Conservation (phyloP, 164 flowering plant species). For the Echeveria elegans region DNA sequence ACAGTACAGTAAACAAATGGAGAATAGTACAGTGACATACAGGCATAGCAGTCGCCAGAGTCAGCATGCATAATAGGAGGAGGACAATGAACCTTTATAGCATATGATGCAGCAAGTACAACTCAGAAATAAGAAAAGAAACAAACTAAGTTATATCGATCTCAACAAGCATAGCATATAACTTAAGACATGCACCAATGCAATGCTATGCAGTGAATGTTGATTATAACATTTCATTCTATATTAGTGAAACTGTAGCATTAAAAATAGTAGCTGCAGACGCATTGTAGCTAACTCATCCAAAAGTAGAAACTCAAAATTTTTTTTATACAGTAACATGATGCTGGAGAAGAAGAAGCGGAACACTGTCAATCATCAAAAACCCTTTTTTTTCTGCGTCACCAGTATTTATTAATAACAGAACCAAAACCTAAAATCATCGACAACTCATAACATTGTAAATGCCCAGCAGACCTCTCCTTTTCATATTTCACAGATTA, state of each 20-base stretch:
- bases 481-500: too few relatives aligned
- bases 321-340: background rate
- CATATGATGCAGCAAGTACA: slow-evolving; percentile 1
- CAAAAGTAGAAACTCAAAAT: background rate
- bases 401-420: too few relatives aligned
- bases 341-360: background rate
- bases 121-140: background rate
- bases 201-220: background rate
- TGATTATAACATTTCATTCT: background rate
- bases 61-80: too few relatives aligned
- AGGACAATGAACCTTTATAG: slow-evolving; percentile 5
- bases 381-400: background rate
- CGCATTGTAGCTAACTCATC: background rate
- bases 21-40: background rate
- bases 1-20: background rate
- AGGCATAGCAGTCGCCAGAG: background rate
- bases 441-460: too few relatives aligned
- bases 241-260: background rate
- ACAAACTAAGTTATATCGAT: too few relatives aligned
- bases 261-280: slow-evolving; percentile 4
- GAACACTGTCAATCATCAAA: background rate
- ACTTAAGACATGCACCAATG: background rate
- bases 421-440: too few relatives aligned
- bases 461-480: too few relatives aligned
- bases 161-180: background rate